phyloP scores from a whole-genome alignment of 1,284 basidiomycete genomes.

The Anthracocystis setariae region DNA sequence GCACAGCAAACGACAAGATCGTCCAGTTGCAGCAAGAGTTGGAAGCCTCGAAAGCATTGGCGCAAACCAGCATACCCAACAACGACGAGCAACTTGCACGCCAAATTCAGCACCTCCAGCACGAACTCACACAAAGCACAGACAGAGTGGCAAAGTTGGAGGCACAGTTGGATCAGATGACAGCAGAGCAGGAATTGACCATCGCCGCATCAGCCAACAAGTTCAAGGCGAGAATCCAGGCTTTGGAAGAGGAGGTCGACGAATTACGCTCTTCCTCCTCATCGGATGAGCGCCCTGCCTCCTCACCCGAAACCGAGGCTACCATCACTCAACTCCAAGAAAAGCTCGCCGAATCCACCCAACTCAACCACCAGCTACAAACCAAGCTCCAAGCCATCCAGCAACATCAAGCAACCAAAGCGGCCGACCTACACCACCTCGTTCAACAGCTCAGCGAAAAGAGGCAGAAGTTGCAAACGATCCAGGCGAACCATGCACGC shows the following conservation, averaged over 20 bases:
- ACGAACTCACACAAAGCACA: neutral
- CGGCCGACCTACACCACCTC: constrained; percentile 8
- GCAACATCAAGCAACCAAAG: neutral
- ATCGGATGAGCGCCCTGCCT: neutral
- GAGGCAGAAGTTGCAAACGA: constrained; percentile 20
- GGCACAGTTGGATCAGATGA: constrained; percentile 20
- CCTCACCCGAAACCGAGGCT: neutral
- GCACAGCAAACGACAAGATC: neutral
- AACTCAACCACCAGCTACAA: neutral
- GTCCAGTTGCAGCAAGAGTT: neutral
- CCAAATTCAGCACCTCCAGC: neutral
- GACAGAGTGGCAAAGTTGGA: constrained; percentile 1
- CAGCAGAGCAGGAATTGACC: constrained; percentile 25
- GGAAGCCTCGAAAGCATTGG: neutral
- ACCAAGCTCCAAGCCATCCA: neutral
- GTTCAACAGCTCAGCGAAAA: constrained; percentile 19
- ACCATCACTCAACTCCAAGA: neutral
- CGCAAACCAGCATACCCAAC: neutral
- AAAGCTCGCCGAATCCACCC: neutral
- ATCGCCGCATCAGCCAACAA: constrained; percentile 24
- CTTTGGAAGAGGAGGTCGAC: constrained; percentile 1
- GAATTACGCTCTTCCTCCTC: neutral
- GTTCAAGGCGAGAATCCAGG: constrained; percentile 16
- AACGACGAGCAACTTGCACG: neutral
- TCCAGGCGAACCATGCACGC: constrained; percentile 17